These are phyloP conservation scores for Penicillium tannophilum DNA, from an alignment of 495 filamentous ascomycete species.

Conservation along the genomic window DNA sequence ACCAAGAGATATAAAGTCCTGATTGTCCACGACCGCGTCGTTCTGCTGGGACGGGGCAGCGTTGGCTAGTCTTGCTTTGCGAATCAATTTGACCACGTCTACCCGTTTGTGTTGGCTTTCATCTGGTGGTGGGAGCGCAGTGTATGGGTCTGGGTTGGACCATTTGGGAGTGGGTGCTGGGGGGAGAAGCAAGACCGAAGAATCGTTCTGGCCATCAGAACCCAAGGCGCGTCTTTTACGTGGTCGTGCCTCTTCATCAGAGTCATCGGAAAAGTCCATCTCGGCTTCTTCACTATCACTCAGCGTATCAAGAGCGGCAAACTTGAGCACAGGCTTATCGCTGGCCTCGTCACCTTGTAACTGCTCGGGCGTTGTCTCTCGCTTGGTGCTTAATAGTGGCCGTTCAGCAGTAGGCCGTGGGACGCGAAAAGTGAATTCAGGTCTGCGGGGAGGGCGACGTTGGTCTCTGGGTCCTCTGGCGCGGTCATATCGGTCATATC, in stretches of 20 bases:
- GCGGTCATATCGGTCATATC: neutral
- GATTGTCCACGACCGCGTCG: constrained; percentile 60
- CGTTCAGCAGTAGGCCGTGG: constrained; percentile 45
- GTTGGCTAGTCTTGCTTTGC: constrained; percentile 69
- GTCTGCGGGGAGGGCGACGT: constrained; percentile 31
- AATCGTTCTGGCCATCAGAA: constrained; percentile 35
- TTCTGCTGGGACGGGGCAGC: constrained; percentile 35
- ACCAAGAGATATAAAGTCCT: constrained; percentile 85
- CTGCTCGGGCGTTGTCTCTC: constrained; percentile 42
- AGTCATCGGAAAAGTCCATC: constrained; percentile 61
- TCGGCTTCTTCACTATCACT: constrained; percentile 73
- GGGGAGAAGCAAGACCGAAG: constrained; percentile 15
- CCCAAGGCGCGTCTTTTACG: constrained; percentile 55
- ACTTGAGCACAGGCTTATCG: constrained; percentile 40
- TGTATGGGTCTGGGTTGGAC: constrained; percentile 95
- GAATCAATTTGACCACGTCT: constrained; percentile 83
- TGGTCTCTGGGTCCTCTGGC: constrained; percentile 19
- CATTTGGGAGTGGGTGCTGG: constrained; percentile 62
- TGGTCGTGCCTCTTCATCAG: constrained; percentile 48
- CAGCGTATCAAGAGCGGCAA: constrained; percentile 56
- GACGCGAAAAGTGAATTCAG: constrained; percentile 51
- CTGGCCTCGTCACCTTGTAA: constrained; percentile 30
- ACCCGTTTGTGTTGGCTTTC: constrained; percentile 66
- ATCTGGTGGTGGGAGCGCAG: constrained; percentile 72
- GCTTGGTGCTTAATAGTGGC: constrained; percentile 41